phyloP scores from a whole-genome alignment of 2,329 filamentous ascomycete species.

The Neodidymelliopsis sp. region DNA sequence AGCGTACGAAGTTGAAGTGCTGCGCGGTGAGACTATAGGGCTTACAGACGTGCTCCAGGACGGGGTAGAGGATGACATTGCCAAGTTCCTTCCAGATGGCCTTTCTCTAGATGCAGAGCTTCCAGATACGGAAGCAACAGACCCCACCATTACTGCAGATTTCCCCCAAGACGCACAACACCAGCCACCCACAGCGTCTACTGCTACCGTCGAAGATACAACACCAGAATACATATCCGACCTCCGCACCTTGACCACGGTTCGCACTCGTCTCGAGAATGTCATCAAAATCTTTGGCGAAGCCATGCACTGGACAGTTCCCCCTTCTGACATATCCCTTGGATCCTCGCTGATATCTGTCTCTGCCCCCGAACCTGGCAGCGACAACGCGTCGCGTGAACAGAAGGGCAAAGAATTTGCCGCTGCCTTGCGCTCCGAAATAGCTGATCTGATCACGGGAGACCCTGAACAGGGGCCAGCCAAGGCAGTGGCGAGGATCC shows the following conservation, averaged over 20 bases:
- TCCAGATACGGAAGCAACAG: constrained; percentile 2
- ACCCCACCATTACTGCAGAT: background rate
- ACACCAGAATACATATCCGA: constrained; percentile 69
- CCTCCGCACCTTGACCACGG: constrained; percentile 81
- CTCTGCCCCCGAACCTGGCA: constrained; percentile 79
- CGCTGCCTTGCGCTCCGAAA: constrained; percentile 73
- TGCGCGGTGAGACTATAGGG: constrained; percentile 86
- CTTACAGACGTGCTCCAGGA: constrained; percentile 80
- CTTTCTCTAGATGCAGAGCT: constrained; percentile 24
- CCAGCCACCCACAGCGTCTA: background rate
- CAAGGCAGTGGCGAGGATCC: constrained; percentile 75
- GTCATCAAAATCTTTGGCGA: constrained; percentile 93
- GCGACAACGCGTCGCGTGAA: constrained; percentile 73
- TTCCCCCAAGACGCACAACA: background rate
- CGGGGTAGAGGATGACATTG: constrained; percentile 73
- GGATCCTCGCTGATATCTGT: constrained; percentile 88
- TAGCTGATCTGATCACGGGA: constrained; percentile 69
- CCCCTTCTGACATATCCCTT: constrained; percentile 84
- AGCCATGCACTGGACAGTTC: constrained; percentile 93
- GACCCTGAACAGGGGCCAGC: constrained; percentile 68
- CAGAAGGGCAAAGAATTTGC: constrained; percentile 88
- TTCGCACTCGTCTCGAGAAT: constrained; percentile 82
- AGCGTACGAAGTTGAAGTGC: constrained; percentile 91
- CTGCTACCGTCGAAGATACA: constrained; percentile 10
- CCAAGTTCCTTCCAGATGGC: constrained; percentile 70